A percentile compares a stretch with the other conserved stretches of the same genome.
phyloP scores from a whole-genome alignment of 208 protist genomes.

The Naegleria lovaniensis region DNA sequence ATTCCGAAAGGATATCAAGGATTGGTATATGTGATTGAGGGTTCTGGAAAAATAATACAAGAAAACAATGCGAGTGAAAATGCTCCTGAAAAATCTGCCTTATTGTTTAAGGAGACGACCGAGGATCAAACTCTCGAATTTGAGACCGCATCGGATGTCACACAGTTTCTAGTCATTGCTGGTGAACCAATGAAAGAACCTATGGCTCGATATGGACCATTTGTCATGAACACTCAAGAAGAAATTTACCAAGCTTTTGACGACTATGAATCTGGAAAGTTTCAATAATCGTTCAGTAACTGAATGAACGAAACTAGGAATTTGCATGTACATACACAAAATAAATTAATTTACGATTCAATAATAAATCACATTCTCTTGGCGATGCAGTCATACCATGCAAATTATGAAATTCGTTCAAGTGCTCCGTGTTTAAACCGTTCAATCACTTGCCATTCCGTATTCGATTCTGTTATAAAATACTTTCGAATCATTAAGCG shows the following conservation, averaged over 20 bases:
- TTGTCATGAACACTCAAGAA: slow-evolving; percentile 81
- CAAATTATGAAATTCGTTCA: neutral
- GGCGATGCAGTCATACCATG: too few relatives aligned
- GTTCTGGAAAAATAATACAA: neutral
- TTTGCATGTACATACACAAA: too few relatives aligned
- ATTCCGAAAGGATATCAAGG: slow-evolving; percentile 44
- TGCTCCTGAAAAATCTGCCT: neutral
- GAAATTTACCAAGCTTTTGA: slow-evolving; percentile 73
- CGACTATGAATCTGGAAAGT: slow-evolving; percentile 55
- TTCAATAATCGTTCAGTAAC: too few relatives aligned
- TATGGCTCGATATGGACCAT: slow-evolving; percentile 78
- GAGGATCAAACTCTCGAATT: slow-evolving; percentile 22
- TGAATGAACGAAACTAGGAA: too few relatives aligned
- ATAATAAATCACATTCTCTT: too few relatives aligned
- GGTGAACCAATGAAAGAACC: slow-evolving; percentile 62
- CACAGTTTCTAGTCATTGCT: slow-evolving; percentile 45
- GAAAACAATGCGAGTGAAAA: too few relatives aligned
- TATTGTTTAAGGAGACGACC: neutral
- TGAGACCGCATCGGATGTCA: slow-evolving; percentile 17
- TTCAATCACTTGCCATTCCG: neutral
- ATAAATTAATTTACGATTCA: too few relatives aligned
- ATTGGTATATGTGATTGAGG: neutral
- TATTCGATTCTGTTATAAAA: neutral
- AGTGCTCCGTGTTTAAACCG: neutral
- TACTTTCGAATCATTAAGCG: neutral